Evolutionary conservation across 1,284 basidiomycete species (phyloP).

Genomic region (Moesziomyces sp.): DNA sequence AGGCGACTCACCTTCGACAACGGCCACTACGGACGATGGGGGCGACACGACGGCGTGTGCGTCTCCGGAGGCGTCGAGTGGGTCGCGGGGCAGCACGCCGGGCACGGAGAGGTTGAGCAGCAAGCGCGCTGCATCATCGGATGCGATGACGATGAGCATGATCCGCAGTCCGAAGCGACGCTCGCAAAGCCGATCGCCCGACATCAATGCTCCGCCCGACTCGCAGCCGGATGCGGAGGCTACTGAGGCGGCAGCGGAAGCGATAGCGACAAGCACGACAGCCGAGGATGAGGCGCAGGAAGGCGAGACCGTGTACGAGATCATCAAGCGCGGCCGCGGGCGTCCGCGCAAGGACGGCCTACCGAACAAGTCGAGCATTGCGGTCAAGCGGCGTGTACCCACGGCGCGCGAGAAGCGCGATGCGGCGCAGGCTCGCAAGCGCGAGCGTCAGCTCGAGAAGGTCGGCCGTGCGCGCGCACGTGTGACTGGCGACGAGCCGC

Average conservation of each 20-base stretch:
- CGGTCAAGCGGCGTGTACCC: slow-evolving; percentile 36
- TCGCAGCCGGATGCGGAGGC: slow-evolving; percentile 4
- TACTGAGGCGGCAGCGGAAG: neutral
- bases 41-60: slow-evolving; percentile 41
- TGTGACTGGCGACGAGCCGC: slow-evolving; percentile 2
- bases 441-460: slow-evolving; percentile 46
- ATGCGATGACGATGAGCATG: slow-evolving; percentile 48
- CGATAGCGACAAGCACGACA: neutral
- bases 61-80: slow-evolving; percentile 25
- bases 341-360: slow-evolving; percentile 50
- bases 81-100: slow-evolving; percentile 41
- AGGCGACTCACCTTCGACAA: slow-evolving; percentile 49
- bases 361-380: slow-evolving; percentile 48
- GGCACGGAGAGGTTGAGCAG: slow-evolving; percentile 41
- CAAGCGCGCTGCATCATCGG: slow-evolving; percentile 53
- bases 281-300: slow-evolving; percentile 9
- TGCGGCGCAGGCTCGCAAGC: slow-evolving; percentile 43
- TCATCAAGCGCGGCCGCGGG: slow-evolving; percentile 47
- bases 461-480: slow-evolving; percentile 9
- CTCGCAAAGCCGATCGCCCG: slow-evolving; percentile 52
- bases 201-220: slow-evolving; percentile 7
- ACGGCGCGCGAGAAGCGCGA: slow-evolving; percentile 49
- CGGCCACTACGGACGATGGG: slow-evolving; percentile 54
- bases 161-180: slow-evolving; percentile 57
- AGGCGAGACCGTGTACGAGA: slow-evolving; percentile 19